Evolutionary conservation across 108 stramenopile species (phyloP), one percentile per base, ranked within the genome.

Genomic region (Parmales sp.): DNA sequence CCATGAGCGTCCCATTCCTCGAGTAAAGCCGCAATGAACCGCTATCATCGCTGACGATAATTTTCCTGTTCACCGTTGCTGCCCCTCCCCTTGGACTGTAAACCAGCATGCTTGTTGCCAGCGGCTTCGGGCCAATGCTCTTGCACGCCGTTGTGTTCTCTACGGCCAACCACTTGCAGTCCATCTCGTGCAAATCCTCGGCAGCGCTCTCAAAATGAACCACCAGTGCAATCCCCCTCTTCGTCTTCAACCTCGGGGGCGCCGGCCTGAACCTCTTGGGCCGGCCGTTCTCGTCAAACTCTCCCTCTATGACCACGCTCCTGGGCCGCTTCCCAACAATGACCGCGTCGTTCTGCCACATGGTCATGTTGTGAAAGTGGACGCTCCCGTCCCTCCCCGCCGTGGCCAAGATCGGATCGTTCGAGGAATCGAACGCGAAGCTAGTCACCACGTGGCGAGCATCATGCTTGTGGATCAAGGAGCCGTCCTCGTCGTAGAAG

Each of bases 341-440:
- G 16, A 66, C 37, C 2, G 5, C 8, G 2, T 38, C 44, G 43
- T 45, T 43, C 43, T 19, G 29, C 65, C 65, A 66, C n/a, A 66
- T 6, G 1, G 65, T 66, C 38, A 66, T 39, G 65, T 66, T 66
- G 65, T 66, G 38, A 2, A 38, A 38, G 9, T n/a, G 41, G 43
- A 66, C 43, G 16, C n/a, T 20, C 2, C 65, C 65, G 25, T 39
- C 65, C 43, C 19, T 13, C 9, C 43, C 43, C 37, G 23, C 65
- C 16, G 65, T 66, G 20, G 44, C 44, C 1, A 66, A 28, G 2
- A 66, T 8, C 7, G 65, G 65, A 19, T 20, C 6, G 8, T 60
- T 34, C 3, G 29, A 28, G 28, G n/a, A 11, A 34, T 60, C 54
- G 16, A 60, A 60, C 26, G 54, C 54, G 31, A 60, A 60, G 16